These are phyloP conservation scores for Kernera saxatilis DNA, from an alignment of 345 rosid species.

Conservation along the genomic window DNA sequence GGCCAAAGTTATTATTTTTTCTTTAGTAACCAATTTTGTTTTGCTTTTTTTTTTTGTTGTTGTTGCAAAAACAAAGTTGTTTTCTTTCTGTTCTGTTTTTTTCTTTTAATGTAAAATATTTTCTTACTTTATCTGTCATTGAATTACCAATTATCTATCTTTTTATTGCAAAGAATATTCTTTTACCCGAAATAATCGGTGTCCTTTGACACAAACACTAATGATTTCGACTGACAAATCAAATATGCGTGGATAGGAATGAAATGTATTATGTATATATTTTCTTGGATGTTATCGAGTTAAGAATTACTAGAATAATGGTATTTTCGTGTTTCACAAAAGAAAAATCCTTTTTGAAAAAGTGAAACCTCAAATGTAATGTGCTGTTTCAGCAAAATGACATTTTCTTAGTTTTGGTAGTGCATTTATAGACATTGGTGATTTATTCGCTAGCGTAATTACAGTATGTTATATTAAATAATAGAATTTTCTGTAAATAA, in stretches of 20 bases:
- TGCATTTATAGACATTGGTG: neutral
- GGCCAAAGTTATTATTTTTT: neutral
- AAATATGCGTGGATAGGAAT: neutral
- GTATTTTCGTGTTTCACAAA: neutral
- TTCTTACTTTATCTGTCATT: neutral
- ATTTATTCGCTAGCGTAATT: neutral
- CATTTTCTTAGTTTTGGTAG: neutral
- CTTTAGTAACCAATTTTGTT: neutral
- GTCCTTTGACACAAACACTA: neutral
- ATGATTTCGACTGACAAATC: neutral
- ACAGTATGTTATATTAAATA: too few relatives aligned
- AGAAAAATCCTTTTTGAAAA: neutral
- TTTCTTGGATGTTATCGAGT: neutral
- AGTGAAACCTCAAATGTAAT: too few relatives aligned
- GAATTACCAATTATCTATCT: neutral
- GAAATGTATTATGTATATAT: neutral
- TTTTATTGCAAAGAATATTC: neutral
- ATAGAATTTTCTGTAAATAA: too few relatives aligned
- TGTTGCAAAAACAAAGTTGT: conserved; percentile 20
- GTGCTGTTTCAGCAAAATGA: neutral
- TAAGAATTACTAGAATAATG: neutral
- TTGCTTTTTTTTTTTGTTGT: neutral
- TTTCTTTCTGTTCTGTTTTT: neutral
- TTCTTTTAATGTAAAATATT: neutral
- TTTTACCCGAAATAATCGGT: neutral